phyloP scores from a whole-genome alignment of 176 grass and related monocot species.

The Raddia guianensis region DNA sequence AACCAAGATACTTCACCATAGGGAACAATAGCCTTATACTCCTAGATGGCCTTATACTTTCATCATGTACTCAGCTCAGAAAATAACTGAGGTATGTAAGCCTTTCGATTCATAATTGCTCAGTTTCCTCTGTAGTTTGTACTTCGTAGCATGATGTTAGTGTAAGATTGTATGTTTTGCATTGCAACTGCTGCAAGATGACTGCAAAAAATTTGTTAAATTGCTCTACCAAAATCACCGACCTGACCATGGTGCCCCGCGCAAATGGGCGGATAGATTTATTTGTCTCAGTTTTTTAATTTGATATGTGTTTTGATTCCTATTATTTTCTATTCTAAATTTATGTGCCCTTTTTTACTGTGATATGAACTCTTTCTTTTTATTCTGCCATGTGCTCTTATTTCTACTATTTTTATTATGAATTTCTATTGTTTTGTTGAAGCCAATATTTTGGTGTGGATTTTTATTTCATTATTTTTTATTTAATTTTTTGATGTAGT shows the following conservation, averaged over 20 bases:
- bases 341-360: no score
- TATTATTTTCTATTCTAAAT: no score
- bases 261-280: no score
- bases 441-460: no score
- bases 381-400: no score
- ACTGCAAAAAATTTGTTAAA: neutral
- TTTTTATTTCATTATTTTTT: no score
- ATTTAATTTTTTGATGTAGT: no score
- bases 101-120: neutral
- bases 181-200: neutral
- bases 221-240: neutral
- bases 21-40: conserved; percentile 4
- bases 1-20: neutral
- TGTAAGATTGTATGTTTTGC: neutral
- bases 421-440: no score
- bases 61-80: neutral
- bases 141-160: neutral
- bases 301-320: no score
- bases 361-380: no score
- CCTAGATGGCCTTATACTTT: neutral
- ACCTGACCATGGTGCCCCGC: no score
- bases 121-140: neutral
- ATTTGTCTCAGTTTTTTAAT: neutral
- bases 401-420: no score
- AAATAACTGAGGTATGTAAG: neutral